A percentile compares a stretch with the other conserved stretches of the same genome.
These are phyloP conservation scores for Astrothelium macrocarpum DNA, from an alignment of 495 filamentous ascomycete genomes.

Conservation along the genomic window DNA sequence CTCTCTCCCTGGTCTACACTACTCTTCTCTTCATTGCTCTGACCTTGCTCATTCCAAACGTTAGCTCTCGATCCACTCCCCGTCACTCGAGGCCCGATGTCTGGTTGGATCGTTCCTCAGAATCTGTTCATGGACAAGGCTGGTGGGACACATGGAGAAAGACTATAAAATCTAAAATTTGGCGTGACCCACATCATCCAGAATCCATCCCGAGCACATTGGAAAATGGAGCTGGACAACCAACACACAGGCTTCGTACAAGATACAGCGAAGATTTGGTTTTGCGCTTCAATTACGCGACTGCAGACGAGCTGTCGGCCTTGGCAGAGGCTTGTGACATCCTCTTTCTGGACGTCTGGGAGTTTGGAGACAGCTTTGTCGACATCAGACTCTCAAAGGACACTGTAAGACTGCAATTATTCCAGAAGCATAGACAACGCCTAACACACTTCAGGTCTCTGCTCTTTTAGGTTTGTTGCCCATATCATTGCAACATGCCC, in stretches of 20 bases:
- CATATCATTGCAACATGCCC: slow-evolving; percentile 57
- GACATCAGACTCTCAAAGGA: slow-evolving; percentile 74
- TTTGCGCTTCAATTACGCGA: slow-evolving; percentile 72
- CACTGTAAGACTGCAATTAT: slow-evolving; percentile 44
- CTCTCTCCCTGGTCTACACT: slow-evolving; percentile 16
- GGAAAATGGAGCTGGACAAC: slow-evolving; percentile 3
- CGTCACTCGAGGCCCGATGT: neutral
- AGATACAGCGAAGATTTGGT: slow-evolving; percentile 78
- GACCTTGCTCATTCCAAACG: neutral
- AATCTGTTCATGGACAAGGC: neutral
- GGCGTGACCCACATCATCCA: neutral
- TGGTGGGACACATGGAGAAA: neutral
- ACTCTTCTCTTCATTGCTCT: slow-evolving; percentile 16
- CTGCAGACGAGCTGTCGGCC: slow-evolving; percentile 57
- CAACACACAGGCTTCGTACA: slow-evolving; percentile 39
- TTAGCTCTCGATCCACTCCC: neutral
- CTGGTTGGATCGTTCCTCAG: neutral
- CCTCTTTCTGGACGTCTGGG: slow-evolving; percentile 85
- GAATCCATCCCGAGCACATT: neutral
- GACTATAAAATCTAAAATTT: neutral
- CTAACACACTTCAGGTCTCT: slow-evolving; percentile 41
- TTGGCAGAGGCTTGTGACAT: slow-evolving; percentile 64
- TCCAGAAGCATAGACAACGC: neutral
- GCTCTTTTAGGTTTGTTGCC: slow-evolving; percentile 80
- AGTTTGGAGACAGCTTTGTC: slow-evolving; percentile 70